These are phyloP conservation scores for Porpolomopsis calyptriformis DNA, from an alignment of 768 basidiomycete species.

Conservation along the genomic window DNA sequence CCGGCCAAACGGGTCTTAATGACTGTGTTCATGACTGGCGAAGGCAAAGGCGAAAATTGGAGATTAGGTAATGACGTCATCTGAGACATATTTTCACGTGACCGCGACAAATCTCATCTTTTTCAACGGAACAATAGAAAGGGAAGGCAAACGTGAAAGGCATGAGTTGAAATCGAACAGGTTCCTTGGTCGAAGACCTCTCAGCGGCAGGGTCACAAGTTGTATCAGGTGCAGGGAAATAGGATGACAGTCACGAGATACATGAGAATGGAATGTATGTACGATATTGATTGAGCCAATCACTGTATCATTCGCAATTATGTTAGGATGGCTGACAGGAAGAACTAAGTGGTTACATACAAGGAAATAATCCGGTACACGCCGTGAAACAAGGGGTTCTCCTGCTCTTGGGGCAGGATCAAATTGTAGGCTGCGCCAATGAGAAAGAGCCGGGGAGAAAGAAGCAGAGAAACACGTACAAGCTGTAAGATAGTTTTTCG, in stretches of 20 bases:
- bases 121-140: too few relatives aligned
- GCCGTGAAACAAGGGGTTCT: constrained; percentile 93
- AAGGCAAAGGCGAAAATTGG: too few relatives aligned
- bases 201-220: background rate
- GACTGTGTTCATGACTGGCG: too few relatives aligned
- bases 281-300: constrained; percentile 4
- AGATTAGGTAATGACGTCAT: too few relatives aligned
- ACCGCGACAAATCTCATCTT: too few relatives aligned
- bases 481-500: constrained; percentile 91
- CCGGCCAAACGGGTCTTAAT: too few relatives aligned
- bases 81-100: too few relatives aligned
- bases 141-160: too few relatives aligned
- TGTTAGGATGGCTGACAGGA: background rate
- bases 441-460: constrained; percentile 4
- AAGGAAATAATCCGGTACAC: constrained; percentile 91
- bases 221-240: background rate
- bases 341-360: constrained; percentile 32
- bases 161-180: background rate
- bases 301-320: background rate
- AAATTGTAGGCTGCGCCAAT: constrained; percentile 79
- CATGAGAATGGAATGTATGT: background rate
- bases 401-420: constrained; percentile 98
- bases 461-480: constrained; percentile 41
- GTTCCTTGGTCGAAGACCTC: background rate
- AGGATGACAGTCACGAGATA: constrained; percentile 1